phyloP scores from a whole-genome alignment of 129 eudicot genomes.

The Logfia minima region DNA sequence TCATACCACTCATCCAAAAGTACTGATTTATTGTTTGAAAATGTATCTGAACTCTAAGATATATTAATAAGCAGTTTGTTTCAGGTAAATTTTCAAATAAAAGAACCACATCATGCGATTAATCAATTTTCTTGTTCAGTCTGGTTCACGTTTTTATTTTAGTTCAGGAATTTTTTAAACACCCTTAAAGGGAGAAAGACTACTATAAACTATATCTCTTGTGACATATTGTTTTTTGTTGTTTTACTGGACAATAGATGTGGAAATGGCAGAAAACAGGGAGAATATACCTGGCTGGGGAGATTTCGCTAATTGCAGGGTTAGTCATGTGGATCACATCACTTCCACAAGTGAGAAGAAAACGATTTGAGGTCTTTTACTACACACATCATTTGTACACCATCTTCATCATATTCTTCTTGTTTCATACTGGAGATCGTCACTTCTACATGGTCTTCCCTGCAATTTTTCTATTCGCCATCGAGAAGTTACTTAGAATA shows the following conservation, averaged over 20 bases:
- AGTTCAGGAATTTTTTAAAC: background rate
- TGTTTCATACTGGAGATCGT: conserved; percentile 91
- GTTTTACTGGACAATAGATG: conserved; percentile 44
- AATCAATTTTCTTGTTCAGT: background rate
- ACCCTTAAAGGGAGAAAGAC: background rate
- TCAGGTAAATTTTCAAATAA: background rate
- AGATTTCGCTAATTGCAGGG: conserved; percentile 61
- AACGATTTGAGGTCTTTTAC: conserved; percentile 68
- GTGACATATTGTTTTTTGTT: background rate
- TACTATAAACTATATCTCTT: background rate
- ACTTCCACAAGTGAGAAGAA: conserved; percentile 83
- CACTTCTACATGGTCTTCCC: conserved; percentile 83
- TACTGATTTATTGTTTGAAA: background rate
- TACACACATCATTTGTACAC: conserved; percentile 78
- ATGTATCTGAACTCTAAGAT: background rate
- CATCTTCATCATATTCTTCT: conserved; percentile 68
- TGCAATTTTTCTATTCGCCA: conserved; percentile 66
- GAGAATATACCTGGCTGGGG: conserved; percentile 87
- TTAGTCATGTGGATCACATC: conserved; percentile 79
- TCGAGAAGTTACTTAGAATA: conserved; percentile 69
- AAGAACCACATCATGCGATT: background rate
- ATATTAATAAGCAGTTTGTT: background rate
- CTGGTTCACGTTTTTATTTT: background rate
- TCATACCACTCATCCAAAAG: background rate
- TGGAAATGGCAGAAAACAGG: conserved; percentile 90